phyloP scores from a whole-genome alignment of 495 filamentous ascomycete species.

The Trichoderma orchidacearum region DNA sequence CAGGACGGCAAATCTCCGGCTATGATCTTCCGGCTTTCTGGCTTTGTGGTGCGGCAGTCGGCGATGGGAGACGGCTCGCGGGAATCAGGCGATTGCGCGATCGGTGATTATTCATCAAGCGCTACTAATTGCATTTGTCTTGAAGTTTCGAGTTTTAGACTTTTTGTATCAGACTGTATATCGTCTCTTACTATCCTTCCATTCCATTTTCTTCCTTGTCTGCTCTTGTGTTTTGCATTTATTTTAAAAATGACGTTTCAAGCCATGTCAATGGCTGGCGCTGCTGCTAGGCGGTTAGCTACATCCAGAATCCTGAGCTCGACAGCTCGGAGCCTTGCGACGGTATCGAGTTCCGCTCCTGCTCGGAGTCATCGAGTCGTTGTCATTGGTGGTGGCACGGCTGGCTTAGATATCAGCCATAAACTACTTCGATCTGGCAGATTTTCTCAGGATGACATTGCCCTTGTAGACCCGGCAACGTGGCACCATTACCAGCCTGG shows the following conservation, averaged over 20 bases:
- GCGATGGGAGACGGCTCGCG: not conserved
- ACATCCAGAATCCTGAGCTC: no score
- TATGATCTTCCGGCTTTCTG: not conserved
- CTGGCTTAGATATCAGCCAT: constrained; percentile 47
- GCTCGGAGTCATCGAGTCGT: constrained; percentile 42
- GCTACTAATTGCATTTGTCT: not conserved
- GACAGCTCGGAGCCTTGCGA: constrained; percentile 16
- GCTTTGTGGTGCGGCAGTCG: not conserved
- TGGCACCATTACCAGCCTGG: constrained; percentile 61
- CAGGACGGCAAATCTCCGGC: not conserved
- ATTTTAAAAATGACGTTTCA: not conserved
- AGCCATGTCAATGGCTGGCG: not conserved
- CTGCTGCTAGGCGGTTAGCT: not conserved
- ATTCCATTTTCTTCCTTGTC: not conserved
- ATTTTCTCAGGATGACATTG: constrained; percentile 47
- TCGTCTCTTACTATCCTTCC: not conserved
- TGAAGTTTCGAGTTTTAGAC: not conserved
- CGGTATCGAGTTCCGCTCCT: constrained; percentile 29
- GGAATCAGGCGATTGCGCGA: not conserved
- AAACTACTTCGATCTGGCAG: constrained; percentile 44
- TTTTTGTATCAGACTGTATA: not conserved
- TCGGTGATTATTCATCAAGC: constrained; percentile 1
- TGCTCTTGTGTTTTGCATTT: not conserved
- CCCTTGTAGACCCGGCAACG: constrained; percentile 48
- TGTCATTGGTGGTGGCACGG: constrained; percentile 48